phyloP scores from a whole-genome alignment of 139 green algal species.

The Coelastrella sp. region DNA sequence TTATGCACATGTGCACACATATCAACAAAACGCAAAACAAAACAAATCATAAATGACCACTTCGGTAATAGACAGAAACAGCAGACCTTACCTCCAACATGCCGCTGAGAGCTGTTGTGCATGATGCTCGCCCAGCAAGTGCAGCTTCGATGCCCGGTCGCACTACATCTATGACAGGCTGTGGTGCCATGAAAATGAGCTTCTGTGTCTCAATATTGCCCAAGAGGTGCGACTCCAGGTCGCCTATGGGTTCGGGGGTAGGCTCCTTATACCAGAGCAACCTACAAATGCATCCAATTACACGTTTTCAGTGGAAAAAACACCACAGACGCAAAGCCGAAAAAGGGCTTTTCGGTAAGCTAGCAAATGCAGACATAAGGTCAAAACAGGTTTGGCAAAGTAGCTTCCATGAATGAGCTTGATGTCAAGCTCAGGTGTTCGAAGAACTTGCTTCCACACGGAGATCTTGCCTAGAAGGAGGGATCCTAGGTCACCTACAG shows the following conservation, averaged over 20 bases:
- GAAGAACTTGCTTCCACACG: no score
- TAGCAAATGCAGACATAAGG: no score
- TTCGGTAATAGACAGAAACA: no score
- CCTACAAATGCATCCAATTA: slow-evolving; percentile 9
- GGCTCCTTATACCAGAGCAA: slow-evolving; percentile 86
- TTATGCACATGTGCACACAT: no score
- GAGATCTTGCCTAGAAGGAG: slow-evolving; percentile 18
- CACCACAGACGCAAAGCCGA: no score
- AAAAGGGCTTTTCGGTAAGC: no score
- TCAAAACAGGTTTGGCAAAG: no score
- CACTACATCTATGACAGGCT: slow-evolving; percentile 58
- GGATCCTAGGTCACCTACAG: slow-evolving; percentile 49
- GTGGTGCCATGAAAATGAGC: slow-evolving; percentile 80
- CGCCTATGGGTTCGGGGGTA: slow-evolving; percentile 62
- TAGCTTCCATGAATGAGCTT: no score
- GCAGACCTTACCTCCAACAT: slow-evolving; percentile 90
- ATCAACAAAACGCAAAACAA: no score
- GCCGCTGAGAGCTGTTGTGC: slow-evolving; percentile 82
- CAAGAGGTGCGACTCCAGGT: slow-evolving; percentile 35
- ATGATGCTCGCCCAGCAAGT: slow-evolving; percentile 57
- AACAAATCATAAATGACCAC: no score
- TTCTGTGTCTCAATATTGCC: slow-evolving; percentile 54
- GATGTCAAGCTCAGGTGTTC: no score
- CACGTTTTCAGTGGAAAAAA: no score
- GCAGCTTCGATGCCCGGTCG: slow-evolving; percentile 51